Evolutionary conservation across 1,284 basidiomycete genomes (phyloP).

Genomic region (Inonotus hispidus): DNA sequence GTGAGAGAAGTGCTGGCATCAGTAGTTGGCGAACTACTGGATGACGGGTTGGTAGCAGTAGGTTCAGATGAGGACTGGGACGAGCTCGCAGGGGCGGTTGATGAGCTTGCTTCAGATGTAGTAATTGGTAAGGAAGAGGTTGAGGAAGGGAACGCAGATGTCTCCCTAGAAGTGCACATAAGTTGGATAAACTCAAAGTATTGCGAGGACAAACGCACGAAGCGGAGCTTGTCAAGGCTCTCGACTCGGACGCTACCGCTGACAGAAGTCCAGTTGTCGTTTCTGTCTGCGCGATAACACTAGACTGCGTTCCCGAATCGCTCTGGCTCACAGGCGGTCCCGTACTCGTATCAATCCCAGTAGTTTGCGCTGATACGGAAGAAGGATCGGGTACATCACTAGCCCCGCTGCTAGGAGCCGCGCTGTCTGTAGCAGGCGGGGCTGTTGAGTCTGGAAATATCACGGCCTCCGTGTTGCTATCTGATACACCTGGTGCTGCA

Average conservation of each 20-base stretch:
- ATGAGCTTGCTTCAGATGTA: background rate
- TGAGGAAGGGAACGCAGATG: background rate
- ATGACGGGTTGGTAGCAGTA: background rate
- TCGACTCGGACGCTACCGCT: background rate
- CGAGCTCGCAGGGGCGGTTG: background rate
- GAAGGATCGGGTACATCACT: background rate
- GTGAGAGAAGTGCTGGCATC: constrained; percentile 2
- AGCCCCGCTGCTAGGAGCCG: background rate
- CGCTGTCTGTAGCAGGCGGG: background rate
- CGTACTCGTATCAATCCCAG: background rate
- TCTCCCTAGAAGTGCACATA: background rate
- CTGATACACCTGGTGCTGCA: background rate
- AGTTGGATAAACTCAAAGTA: background rate
- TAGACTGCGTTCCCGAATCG: background rate
- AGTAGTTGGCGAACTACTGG: background rate
- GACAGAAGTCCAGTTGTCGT: background rate
- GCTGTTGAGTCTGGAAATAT: background rate
- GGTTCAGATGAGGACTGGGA: background rate
- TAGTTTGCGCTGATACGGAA: background rate
- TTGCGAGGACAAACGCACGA: background rate
- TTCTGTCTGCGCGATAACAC: background rate
- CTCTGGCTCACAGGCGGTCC: background rate
- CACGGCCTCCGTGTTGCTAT: background rate
- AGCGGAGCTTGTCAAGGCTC: background rate
- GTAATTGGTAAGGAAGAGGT: background rate